Evolutionary conservation across 2,329 filamentous ascomycete species (phyloP).

Genomic region (Knufia petricola): DNA sequence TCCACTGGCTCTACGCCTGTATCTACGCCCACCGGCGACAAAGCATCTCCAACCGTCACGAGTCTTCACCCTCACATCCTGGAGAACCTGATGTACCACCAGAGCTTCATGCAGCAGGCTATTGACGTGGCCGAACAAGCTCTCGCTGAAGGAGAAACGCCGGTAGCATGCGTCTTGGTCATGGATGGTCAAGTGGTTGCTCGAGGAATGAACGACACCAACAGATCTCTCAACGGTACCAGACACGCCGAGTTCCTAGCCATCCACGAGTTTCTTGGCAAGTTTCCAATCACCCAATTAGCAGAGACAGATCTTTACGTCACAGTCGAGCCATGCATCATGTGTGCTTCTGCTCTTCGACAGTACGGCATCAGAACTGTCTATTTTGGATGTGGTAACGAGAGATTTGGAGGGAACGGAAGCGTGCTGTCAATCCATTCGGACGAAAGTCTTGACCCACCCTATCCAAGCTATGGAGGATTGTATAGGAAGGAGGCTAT

Average conservation of each 20-base stretch:
- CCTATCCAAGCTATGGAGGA: conserved; percentile 76
- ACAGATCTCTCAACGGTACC: conserved; percentile 76
- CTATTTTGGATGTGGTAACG: conserved; percentile 91
- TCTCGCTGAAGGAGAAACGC: conserved; percentile 78
- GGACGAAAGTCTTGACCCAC: conserved; percentile 52
- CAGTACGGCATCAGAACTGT: conserved; percentile 83
- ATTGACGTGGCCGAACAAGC: conserved; percentile 59
- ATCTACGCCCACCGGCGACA: not conserved
- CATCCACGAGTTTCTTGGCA: conserved; percentile 55
- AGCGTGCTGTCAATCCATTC: conserved; percentile 62
- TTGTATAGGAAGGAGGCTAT: conserved; percentile 89
- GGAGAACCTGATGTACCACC: conserved; percentile 20
- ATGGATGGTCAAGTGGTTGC: conserved; percentile 70
- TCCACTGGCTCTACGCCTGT: not conserved
- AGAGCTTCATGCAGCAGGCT: conserved; percentile 23
- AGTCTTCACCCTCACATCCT: conserved; percentile 20
- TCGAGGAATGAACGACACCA: conserved; percentile 93
- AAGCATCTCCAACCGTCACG: conserved; percentile 12
- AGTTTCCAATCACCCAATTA: conserved; percentile 59
- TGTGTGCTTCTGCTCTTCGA: conserved; percentile 88
- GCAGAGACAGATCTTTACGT: conserved; percentile 77
- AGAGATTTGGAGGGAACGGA: conserved; percentile 92
- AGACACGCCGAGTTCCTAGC: conserved; percentile 94
- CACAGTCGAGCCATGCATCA: conserved; percentile 96
- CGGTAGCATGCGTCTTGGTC: conserved; percentile 91